Evolutionary conservation across 345 rosid species (phyloP).

Genomic region (Eucalyptus marginata): DNA sequence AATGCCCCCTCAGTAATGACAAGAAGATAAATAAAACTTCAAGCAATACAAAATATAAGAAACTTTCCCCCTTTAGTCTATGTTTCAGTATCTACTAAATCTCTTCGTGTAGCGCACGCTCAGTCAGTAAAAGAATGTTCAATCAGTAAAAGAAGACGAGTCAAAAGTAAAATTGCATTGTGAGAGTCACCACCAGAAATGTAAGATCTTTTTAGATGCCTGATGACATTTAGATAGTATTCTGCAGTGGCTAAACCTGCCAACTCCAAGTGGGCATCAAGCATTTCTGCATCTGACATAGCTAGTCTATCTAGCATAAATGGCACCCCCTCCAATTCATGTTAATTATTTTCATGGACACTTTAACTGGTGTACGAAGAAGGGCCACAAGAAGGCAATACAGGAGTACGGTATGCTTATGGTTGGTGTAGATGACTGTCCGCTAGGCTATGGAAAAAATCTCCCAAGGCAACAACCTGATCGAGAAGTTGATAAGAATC

Average conservation of each 20-base stretch:
- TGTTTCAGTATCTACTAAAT: background rate
- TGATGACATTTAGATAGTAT: background rate
- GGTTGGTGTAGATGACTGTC: too few species aligned
- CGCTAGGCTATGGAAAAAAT: too few species aligned
- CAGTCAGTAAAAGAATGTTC: background rate
- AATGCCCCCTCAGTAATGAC: too few species aligned
- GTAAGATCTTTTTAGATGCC: background rate
- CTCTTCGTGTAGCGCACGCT: background rate
- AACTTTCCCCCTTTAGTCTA: too few species aligned
- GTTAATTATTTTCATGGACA: background rate
- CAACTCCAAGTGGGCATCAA: background rate
- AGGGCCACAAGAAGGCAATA: background rate
- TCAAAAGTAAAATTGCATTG: background rate
- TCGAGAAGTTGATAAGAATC: too few species aligned
- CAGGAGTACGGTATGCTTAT: too few species aligned
- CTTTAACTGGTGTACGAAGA: background rate
- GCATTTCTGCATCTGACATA: background rate
- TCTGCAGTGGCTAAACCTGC: background rate
- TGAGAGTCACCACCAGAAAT: background rate
- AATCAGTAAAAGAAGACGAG: background rate
- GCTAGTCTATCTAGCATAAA: background rate
- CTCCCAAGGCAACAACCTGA: too few species aligned
- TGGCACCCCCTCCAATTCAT: background rate
- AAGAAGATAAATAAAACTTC: too few species aligned
- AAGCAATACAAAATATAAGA: too few species aligned